Conservation (phyloP, 371 early-diverging fungal species). For the Haplosporangium sp. region DNA sequence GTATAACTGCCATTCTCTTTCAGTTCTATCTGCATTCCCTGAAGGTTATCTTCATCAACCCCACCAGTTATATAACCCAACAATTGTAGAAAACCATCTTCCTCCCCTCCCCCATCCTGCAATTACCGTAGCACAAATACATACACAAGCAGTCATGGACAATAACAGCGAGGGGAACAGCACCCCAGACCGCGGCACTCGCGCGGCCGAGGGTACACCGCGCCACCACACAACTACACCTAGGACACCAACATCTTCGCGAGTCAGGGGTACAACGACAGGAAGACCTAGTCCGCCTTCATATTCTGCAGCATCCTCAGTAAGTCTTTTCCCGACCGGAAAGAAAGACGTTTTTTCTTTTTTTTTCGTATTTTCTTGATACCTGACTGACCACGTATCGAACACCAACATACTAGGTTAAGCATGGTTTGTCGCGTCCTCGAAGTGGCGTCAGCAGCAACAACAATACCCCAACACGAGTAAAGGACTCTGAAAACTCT, state of each 20-base stretch:
- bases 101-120: no score
- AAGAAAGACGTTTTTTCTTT: neutral
- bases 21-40: no score
- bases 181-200: slow-evolving; percentile 1
- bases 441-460: slow-evolving; percentile 1
- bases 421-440: neutral
- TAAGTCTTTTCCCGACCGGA: neutral
- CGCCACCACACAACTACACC: neutral
- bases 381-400: neutral
- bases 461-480: neutral
- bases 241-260: slow-evolving; percentile 5
- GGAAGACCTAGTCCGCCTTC: slow-evolving; percentile 4
- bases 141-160: slow-evolving; percentile 5
- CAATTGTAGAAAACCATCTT: no score
- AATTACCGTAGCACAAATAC: no score
- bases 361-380: neutral
- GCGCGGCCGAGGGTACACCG: no score
- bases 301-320: neutral
- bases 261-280: slow-evolving; percentile 2
- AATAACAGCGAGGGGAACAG: slow-evolving; percentile 1
- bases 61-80: no score
- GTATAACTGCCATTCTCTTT: no score
- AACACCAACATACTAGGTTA: neutral
- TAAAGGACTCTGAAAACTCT: slow-evolving; percentile 3
- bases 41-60: no score